phyloP scores from a whole-genome alignment of 306 rosid genomes.

The Lupinus albus region DNA sequence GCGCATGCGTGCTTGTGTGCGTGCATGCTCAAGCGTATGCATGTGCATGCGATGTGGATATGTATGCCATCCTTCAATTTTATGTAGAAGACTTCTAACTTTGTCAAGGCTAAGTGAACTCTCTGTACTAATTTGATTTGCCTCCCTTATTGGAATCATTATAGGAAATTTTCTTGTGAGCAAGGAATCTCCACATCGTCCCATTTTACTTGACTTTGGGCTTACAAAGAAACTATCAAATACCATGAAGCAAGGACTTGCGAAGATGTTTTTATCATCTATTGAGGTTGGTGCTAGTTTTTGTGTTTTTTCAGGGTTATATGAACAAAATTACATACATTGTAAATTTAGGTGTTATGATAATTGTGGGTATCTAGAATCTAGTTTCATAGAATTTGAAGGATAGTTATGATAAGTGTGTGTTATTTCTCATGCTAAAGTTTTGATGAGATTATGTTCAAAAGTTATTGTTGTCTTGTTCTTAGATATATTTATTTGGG shows the following conservation, averaged over 20 bases:
- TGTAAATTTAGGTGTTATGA: constrained; percentile 12
- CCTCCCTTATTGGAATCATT: constrained; percentile 21
- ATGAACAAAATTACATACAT: constrained; percentile 1
- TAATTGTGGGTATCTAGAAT: constrained; percentile 21
- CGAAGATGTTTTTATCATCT: constrained; percentile 97
- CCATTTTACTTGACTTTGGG: constrained; percentile 96
- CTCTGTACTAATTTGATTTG: constrained; percentile 1
- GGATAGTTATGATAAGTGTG: no score
- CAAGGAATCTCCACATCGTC: constrained; percentile 91
- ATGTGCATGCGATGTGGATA: neutral
- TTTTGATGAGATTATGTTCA: constrained; percentile 6
- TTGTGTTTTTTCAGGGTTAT: constrained; percentile 30
- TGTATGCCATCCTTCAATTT: constrained; percentile 2
- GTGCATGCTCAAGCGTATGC: neutral
- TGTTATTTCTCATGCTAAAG: constrained; percentile 11
- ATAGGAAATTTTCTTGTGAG: constrained; percentile 97
- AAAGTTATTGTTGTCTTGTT: constrained; percentile 1
- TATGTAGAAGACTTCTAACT: neutral
- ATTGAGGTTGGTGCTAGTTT: constrained; percentile 74
- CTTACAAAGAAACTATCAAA: constrained; percentile 79
- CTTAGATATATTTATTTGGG: constrained; percentile 18
- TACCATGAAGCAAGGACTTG: constrained; percentile 81
- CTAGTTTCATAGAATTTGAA: no score
- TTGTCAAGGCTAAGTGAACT: constrained; percentile 3
- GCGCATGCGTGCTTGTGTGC: neutral